Evolutionary conservation across 352 stramenopile genomes (phyloP).

Genomic region (Phytophthora uliginosa): DNA sequence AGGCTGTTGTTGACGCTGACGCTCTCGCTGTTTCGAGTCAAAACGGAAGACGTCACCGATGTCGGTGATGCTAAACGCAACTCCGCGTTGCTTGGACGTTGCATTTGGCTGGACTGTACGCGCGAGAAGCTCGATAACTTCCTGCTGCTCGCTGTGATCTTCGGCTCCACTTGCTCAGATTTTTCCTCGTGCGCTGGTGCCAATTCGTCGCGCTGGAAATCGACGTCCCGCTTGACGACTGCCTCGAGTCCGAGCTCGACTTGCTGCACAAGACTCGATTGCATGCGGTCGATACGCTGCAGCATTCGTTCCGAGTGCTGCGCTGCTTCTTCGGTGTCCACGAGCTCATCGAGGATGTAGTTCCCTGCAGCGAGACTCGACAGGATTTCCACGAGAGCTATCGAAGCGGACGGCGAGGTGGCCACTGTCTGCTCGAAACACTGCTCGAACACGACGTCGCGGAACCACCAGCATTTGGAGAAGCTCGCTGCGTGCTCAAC

Average conservation of each 20-base stretch:
- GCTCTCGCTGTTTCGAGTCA: constrained; percentile 12
- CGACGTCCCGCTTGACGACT: constrained; percentile 24
- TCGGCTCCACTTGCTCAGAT: constrained; percentile 15
- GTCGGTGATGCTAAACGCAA: constrained; percentile 29
- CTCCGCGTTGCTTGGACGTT: constrained; percentile 29
- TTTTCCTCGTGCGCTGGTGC: constrained; percentile 5
- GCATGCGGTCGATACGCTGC: constrained; percentile 39
- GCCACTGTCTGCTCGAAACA: constrained; percentile 32
- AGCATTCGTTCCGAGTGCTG: constrained; percentile 28
- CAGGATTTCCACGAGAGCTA: constrained; percentile 45
- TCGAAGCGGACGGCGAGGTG: constrained; percentile 9
- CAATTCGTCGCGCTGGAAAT: constrained; percentile 24
- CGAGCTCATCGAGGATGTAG: constrained; percentile 47
- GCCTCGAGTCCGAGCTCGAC: constrained; percentile 44
- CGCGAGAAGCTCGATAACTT: constrained; percentile 32
- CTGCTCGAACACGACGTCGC: constrained; percentile 39
- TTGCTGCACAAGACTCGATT: constrained; percentile 26
- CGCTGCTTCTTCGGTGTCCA: constrained; percentile 41
- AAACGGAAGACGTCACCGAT: constrained; percentile 16
- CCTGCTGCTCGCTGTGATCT: constrained; percentile 20
- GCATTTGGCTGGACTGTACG: constrained; percentile 24
- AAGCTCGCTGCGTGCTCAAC: constrained; percentile 44
- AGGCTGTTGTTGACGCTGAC: constrained; percentile 1
- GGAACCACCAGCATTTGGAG: constrained; percentile 70
- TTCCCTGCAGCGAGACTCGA: constrained; percentile 32